These are phyloP conservation scores for Inga oerstediana DNA, from an alignment of 306 rosid species.

Conservation along the genomic window DNA sequence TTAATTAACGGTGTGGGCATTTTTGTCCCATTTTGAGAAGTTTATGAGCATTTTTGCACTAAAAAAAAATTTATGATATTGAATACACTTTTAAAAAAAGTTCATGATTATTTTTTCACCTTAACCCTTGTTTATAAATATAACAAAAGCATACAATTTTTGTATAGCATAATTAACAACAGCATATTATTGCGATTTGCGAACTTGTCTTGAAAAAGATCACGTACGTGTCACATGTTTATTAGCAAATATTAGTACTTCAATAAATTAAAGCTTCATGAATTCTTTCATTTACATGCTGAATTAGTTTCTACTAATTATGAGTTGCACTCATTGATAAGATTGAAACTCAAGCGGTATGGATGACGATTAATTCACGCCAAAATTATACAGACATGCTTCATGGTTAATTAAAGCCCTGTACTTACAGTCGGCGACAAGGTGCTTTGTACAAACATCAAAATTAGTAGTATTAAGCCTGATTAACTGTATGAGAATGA, in stretches of 20 bases:
- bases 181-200: background rate
- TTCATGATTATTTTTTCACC: no score
- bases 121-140: no score
- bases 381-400: constrained; percentile 1
- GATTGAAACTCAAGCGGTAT: background rate
- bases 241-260: background rate
- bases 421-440: background rate
- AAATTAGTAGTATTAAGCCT: background rate
- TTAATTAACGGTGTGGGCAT: no score
- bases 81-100: no score
- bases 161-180: background rate
- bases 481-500: background rate
- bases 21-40: no score
- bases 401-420: background rate
- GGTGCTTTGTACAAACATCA: background rate
- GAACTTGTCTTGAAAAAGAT: background rate
- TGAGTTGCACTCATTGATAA: background rate
- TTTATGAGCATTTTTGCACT: no score
- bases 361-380: background rate
- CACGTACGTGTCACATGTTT: background rate
- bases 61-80: no score
- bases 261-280: background rate
- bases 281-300: background rate
- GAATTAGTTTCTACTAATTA: background rate
- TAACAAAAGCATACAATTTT: background rate